Base-by-base conservation (phyloP, 768 basidiomycete genomes). In the Amanita molliuscula region DNA sequence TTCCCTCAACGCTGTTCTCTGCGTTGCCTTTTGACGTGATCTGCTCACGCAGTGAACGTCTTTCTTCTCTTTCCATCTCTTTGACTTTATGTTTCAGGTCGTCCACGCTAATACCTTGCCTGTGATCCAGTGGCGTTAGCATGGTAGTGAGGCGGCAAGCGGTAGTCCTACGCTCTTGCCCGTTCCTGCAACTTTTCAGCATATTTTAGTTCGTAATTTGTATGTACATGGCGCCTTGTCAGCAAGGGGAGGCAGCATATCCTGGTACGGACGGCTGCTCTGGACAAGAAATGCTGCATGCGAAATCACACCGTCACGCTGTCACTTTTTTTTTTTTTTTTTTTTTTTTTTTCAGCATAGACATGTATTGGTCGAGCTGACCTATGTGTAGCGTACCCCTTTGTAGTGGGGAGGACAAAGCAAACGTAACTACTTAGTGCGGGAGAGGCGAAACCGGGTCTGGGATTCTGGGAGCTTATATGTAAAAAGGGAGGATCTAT, bases 161-260 rank as follows among this genome's bases (percentile, higher is more conserved):
- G 16, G 37, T 53, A 45, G 36, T 54, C 54, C 73, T 69, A 89
- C 88, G 80, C 71, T 60, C 77, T 65, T 36, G 87, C 81, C 57
- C 69, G 75, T 57, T 73, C 68, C 40, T 71, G 76, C 33, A 94
- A 65, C 60, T 85, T 87, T 52, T 83, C 77, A 11, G 79, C 75
- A 60, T 93, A 92, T 59, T 77, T 83, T 26, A 67, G 59, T 53
- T 69, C 65, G 48, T 72, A 69, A 51, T 57, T 23, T 33, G 41
- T 50, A 20, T 28, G 23, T 10, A 10, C 21, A 34, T 42, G 13
- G 7, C 38, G 23, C 21, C 29, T 50, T 10, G 18, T 35, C n/a
- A 23, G 16, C 8, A 25, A 25, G 23, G 16, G 33, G 28, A 40
- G 31, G 13, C 16, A 35, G 4, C 20, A n/a, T 10, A 42, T 11